Evolutionary conservation across 2,329 filamentous ascomycete species (phyloP).

Genomic region (Ceratocystis albifundus): DNA sequence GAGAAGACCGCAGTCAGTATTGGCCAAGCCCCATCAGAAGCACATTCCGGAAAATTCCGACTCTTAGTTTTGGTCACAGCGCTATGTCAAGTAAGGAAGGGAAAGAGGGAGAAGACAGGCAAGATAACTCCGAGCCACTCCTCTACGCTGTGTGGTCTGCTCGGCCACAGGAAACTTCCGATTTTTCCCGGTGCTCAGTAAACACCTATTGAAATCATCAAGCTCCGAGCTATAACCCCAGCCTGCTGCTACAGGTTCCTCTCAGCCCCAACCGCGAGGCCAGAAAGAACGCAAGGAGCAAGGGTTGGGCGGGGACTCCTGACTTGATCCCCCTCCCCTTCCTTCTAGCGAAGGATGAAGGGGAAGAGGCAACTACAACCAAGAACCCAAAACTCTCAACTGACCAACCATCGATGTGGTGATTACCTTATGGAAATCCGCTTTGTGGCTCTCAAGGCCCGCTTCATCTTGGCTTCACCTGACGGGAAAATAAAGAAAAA

Average conservation of each 20-base stretch:
- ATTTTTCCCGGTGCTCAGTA: slow-evolving; percentile 1
- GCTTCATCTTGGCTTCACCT: background rate
- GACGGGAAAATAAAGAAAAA: no score
- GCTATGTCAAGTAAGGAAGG: background rate
- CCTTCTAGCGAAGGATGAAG: background rate
- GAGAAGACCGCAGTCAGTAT: background rate
- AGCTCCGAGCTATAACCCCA: background rate
- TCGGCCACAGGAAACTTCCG: background rate
- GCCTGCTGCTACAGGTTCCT: background rate
- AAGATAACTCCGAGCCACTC: background rate
- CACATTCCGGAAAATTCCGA: background rate
- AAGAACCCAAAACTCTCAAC: background rate
- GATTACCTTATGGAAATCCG: slow-evolving; percentile 10
- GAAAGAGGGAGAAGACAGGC: background rate
- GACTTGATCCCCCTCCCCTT: background rate
- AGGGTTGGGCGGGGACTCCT: background rate
- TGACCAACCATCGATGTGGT: slow-evolving; percentile 5
- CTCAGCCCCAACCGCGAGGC: slow-evolving; percentile 12
- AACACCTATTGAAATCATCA: background rate
- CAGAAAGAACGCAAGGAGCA: background rate
- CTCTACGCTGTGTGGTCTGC: background rate
- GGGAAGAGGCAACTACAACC: background rate
- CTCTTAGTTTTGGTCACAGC: background rate
- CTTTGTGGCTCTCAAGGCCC: slow-evolving; percentile 1
- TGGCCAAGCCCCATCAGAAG: background rate